Evolutionary conservation across 2,329 filamentous ascomycete genomes (phyloP), one percentile per base, ranked within the genome.

Genomic region (Fusarium pseudoanthophilum): DNA sequence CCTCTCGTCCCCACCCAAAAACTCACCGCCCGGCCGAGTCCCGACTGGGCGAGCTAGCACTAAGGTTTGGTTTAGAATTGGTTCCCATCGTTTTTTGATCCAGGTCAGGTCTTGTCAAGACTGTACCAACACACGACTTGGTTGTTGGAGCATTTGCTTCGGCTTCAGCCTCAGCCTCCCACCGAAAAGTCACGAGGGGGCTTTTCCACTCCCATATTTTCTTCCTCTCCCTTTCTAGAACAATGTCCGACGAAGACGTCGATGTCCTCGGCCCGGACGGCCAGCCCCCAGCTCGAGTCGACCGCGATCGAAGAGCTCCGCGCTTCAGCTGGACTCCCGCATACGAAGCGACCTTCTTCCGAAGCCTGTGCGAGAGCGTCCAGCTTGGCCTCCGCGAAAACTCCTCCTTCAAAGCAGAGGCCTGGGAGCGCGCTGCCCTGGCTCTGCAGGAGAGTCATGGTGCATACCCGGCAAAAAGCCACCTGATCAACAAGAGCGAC

Each of bases 401-500:
- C 73, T 87, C 87, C 80, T 89, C 87, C 82, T 90, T 90, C 84
- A 90, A 90, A 80, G 83, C 86, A 24, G 88, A 89, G 76, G 88
- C 88, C 4, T 90, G 88, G 88, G 87, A 90, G 64, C 87, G 87
- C 72, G 88, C 88, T 51, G 85, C 86, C 62, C 82, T 84, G 52
- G 87, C 87, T 37, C 80, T 90, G 61, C 85, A 87, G 80, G 86
- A 88, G 36, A 85, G 84, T 60, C 88, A 90, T 75, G 83, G 83
- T 76, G 87, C 88, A 51, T 89, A 85, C 71, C 87, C 88, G n/a
- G 85, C 88, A 69, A 90, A 90, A 81, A 87, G 85, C 74, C 88
- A 90, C 61, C 85, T 90, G 40, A 89, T 90, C 79, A 90, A 90
- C 82, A 90, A 90, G 81, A 89, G 87, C 72, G 88, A 90, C 80